Conservation (phyloP, 108 stramenopile species). For the Epithemia pelagica region DNA sequence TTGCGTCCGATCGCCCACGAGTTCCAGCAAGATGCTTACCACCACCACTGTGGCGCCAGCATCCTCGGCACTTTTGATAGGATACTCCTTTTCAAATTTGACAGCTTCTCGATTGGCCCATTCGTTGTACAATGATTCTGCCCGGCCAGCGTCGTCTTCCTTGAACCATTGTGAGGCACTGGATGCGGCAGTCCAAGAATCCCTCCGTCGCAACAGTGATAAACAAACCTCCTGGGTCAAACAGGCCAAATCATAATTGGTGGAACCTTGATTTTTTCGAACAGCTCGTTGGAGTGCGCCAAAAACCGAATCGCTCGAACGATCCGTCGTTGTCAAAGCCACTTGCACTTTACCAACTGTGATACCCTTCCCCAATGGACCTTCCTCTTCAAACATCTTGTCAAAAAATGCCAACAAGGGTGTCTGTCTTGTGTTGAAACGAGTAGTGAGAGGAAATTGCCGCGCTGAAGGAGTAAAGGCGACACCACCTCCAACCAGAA, state of each 20-base stretch:
- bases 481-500: too few relatives aligned
- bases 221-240: conserved; percentile 64
- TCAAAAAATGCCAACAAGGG: conserved; percentile 32
- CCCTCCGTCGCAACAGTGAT: conserved; percentile 50
- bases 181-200: conserved; percentile 66
- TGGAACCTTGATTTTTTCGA: conserved; percentile 23
- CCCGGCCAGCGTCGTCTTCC: conserved; percentile 50
- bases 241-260: conserved; percentile 38
- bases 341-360: conserved; percentile 79
- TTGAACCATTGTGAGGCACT: conserved; percentile 61
- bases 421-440: too few relatives aligned
- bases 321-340: conserved; percentile 40
- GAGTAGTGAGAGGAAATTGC: too few relatives aligned
- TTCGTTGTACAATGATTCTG: conserved; percentile 62
- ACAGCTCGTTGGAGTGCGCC: conserved; percentile 40
- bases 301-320: conserved; percentile 45
- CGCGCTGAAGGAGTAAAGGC: too few relatives aligned
- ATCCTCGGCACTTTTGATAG: conserved; percentile 22
- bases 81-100: conserved; percentile 61
- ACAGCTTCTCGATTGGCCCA: conserved; percentile 62
- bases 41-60: conserved; percentile 56
- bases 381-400: conserved; percentile 74
- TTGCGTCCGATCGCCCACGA: conserved; percentile 74
- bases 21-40: conserved; percentile 68
- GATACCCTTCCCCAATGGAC: conserved; percentile 75